Evolutionary conservation across 305 asterid species (phyloP), one percentile per base, ranked within the genome.

Genomic region (Fraxinus paxiana): DNA sequence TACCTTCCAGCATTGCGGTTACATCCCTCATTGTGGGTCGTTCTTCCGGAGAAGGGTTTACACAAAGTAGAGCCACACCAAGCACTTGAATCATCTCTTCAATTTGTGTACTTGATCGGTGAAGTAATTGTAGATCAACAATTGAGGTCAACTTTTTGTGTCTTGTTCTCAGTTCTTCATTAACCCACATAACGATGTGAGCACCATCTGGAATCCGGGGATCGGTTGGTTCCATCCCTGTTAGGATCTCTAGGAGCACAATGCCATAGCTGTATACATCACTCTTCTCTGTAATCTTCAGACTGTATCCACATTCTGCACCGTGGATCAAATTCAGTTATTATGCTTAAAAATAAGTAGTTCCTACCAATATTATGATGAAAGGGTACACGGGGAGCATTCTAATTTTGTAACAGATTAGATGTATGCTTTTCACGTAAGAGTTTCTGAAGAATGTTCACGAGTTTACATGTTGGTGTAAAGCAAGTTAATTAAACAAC

Each of bases 21-120:
- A 92, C 95, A 77, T 92, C 95, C 88, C 90, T 92, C 95, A 92
- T 92, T 67, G 94, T 86, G 12, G 97, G 95, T 38, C 97, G 86
- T 78, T 92, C 95, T 24, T 91, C 89, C 0, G 94, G 94, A 20
- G 79, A 48, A 1, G 86, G 80, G 75, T 84, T 92, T 73, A 90
- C 92, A 76, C 95, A 88, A 0, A 91, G 92, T 76, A 91, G 81
- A 84, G 95, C 92, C 80, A 92, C 90, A 61, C 95, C 97, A 43
- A 92, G 87, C 5, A 87, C 91, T 90, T 92, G 97, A 82, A 92
- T 87, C 95, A 92, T 92, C 90, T 91, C 93, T 77, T 91, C 91
- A 61, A 87, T 81, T 71, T 88, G 92, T 83, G 94, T 90, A 79
- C 91, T 86, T 30, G 95, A 91, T 70, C 85, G 82, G 8, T 81